These are phyloP conservation scores for Astragalus membranaceus DNA, from an alignment of 306 rosid genomes.

Conservation along the genomic window DNA sequence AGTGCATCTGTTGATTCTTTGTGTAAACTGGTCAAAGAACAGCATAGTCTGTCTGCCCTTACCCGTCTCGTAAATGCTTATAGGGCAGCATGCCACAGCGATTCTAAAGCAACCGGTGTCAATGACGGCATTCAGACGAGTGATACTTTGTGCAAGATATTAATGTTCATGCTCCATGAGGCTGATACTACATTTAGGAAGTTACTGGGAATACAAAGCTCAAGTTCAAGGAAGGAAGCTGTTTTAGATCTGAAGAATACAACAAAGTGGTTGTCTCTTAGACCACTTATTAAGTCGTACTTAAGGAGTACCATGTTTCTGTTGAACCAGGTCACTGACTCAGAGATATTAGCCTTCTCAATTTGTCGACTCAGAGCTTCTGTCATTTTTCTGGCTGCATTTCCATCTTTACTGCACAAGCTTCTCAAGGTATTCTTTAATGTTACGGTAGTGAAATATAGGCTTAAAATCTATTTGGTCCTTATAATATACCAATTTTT, in stretches of 20 bases:
- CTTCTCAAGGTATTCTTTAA: constrained; percentile 58
- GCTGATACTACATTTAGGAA: constrained; percentile 64
- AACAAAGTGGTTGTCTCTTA: constrained; percentile 54
- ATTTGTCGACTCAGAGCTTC: constrained; percentile 64
- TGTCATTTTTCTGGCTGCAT: constrained; percentile 47
- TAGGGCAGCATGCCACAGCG: constrained; percentile 65
- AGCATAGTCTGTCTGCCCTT: constrained; percentile 47
- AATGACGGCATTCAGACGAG: constrained; percentile 42
- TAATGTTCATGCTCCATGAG: constrained; percentile 60
- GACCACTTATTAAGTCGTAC: constrained; percentile 66
- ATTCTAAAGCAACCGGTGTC: constrained; percentile 32
- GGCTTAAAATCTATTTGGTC: no score
- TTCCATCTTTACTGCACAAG: constrained; percentile 57
- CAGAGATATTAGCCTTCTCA: constrained; percentile 63
- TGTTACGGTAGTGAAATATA: neutral
- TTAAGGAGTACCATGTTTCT: constrained; percentile 71
- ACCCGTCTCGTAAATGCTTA: constrained; percentile 73
- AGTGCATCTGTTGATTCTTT: constrained; percentile 44
- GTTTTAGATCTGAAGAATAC: constrained; percentile 55
- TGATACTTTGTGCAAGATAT: constrained; percentile 51
- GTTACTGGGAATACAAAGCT: constrained; percentile 48
- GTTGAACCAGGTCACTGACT: constrained; percentile 61
- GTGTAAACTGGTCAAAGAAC: constrained; percentile 53
- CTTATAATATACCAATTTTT: no score
- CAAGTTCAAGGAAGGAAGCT: constrained; percentile 53